These are phyloP conservation scores for Macrophomina phaseolina DNA, from an alignment of 2,329 filamentous ascomycete genomes.

Conservation along the genomic window DNA sequence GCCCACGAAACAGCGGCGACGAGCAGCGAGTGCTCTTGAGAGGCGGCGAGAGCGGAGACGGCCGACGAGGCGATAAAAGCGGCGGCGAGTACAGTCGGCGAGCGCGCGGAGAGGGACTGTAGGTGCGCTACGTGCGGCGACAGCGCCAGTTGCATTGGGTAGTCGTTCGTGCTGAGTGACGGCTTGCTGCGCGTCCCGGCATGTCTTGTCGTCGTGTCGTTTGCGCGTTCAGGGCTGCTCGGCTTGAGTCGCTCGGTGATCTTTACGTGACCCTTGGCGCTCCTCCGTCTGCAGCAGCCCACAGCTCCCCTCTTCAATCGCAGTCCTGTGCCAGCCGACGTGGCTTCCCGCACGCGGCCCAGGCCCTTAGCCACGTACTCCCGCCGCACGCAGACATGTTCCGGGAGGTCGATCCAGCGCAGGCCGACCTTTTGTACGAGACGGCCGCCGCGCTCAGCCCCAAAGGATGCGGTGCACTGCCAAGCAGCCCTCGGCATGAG, in stretches of 20 bases:
- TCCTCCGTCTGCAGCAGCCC: background rate
- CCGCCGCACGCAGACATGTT: background rate
- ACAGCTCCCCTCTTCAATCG: background rate
- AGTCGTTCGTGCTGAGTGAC: conserved; percentile 21
- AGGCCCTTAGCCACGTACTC: background rate
- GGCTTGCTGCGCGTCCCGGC: conserved; percentile 26
- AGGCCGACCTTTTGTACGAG: background rate
- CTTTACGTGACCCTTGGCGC: conserved; percentile 18
- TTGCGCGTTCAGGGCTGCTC: conserved; percentile 10
- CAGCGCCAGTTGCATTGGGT: conserved; percentile 29
- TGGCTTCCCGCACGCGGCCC: background rate
- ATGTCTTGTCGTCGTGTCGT: conserved; percentile 27
- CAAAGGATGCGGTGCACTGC: conserved; percentile 5
- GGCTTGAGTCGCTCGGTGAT: conserved; percentile 26
- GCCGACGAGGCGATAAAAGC: conserved; percentile 22
- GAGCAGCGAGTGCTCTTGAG: conserved; percentile 47
- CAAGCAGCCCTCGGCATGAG: conserved; percentile 22
- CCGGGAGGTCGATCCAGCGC: background rate
- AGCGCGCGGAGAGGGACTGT: conserved; percentile 23
- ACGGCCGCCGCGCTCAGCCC: conserved; percentile 5
- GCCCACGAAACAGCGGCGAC: conserved; percentile 51
- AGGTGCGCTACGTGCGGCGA: conserved; percentile 28
- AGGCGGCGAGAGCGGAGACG: conserved; percentile 17
- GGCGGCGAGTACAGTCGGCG: conserved; percentile 11
- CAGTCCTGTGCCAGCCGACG: background rate